Base-by-base conservation (phyloP, 2,329 filamentous ascomycete species). In the Colletotrichum siamense region DNA sequence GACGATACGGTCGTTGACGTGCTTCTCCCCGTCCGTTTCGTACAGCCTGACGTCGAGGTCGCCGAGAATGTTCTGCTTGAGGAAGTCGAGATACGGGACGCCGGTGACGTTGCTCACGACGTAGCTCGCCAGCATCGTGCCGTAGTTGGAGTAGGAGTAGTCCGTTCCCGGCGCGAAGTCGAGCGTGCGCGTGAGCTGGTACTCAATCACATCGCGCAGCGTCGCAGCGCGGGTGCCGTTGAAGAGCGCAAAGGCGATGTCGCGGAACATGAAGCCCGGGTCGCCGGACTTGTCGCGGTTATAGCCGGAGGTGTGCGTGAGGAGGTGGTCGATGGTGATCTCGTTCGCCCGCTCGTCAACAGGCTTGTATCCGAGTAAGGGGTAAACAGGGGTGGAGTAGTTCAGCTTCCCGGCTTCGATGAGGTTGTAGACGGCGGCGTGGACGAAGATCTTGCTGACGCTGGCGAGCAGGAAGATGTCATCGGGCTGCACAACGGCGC, bases 161-260 rank as follows among this genome's bases (percentile, higher is more conserved):
- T 63, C 22, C 8, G 55, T 16, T 2, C 70, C 69, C 1, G 77
- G 76, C 13, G 39, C 62, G 49, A 69, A 78, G 62, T 77, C 77
- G 24, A 79, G 74, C 5, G 76, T 68, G 30, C 61, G 30, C 15
- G 16, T 34, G 22, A 76, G 18, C 57, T 76, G 78, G 52, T 73
- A 79, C 36, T 79, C 76, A 15, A 79, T 79, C n/a, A 79, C 36
- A 18, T 79, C 77, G n/a, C 55, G 44, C 12, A 79, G 72, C 18
- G 66, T 76, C 5, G 76, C 76, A 7, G 78, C 59, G 16, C 57
- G 73, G 13, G 59, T 68, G 15, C 70, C 69, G 32, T 75, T 61
- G 39, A 49, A 57, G 5, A 77, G 16, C 18, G 18, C 26, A 1
- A 71, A 8, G 22, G 75, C 65, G 36, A 77, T 49, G 3, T 66